Evolutionary conservation across 2,329 filamentous ascomycete species (phyloP).

Genomic region (Zasmidium angulare): DNA sequence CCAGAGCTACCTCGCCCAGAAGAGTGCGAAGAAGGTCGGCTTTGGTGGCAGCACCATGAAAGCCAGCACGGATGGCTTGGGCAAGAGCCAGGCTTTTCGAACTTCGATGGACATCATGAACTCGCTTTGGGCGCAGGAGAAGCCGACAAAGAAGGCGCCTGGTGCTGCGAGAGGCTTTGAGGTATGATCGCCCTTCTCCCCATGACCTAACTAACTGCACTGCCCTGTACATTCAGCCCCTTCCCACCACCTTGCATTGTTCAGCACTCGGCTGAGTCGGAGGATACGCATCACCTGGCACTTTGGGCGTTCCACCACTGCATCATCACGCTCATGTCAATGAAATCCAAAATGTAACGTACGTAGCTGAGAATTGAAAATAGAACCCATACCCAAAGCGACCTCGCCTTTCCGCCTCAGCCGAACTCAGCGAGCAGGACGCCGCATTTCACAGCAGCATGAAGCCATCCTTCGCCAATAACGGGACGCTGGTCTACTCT

Average conservation of each 20-base stretch:
- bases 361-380: conserved; percentile 36
- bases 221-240: conserved; percentile 5
- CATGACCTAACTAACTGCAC: conserved; percentile 17
- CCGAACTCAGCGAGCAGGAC: conserved; percentile 64
- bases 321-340: conserved; percentile 8
- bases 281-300: conserved; percentile 16
- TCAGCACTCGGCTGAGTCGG: conserved; percentile 24
- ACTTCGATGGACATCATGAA: conserved; percentile 97
- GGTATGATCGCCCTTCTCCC: conserved; percentile 69
- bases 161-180: conserved; percentile 47
- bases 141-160: conserved; percentile 46
- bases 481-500: conserved; percentile 69
- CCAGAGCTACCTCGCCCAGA: conserved; percentile 37
- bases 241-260: neutral
- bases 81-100: conserved; percentile 62
- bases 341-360: conserved; percentile 22
- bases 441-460: conserved; percentile 69
- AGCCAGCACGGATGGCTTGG: conserved; percentile 15
- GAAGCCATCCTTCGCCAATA: conserved; percentile 76
- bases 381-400: conserved; percentile 34
- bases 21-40: conserved; percentile 33
- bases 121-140: conserved; percentile 77
- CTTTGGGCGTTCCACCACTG: conserved; percentile 23
- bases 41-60: conserved; percentile 20
- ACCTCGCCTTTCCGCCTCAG: conserved; percentile 48